These are phyloP conservation scores for Dactylorhiza incarnata DNA, from an alignment of 106 monocot species.

Conservation along the genomic window DNA sequence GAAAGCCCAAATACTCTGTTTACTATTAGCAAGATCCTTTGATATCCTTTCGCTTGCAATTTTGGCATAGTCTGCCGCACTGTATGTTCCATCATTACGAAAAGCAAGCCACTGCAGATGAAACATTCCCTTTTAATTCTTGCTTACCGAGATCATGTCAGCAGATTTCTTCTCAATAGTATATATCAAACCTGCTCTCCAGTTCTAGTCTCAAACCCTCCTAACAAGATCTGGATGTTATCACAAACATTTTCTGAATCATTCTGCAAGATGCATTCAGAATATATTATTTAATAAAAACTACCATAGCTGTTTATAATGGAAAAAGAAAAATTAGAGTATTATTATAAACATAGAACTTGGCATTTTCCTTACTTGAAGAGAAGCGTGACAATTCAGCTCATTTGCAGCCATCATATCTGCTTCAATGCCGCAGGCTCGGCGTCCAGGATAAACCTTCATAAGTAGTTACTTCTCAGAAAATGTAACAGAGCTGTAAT, in stretches of 20 bases:
- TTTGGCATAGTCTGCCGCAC: slow-evolving; percentile 88
- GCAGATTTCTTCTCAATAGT: slow-evolving; percentile 1
- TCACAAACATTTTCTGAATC: slow-evolving; percentile 42
- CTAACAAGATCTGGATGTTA: slow-evolving; percentile 76
- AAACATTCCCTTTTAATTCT: slow-evolving; percentile 5
- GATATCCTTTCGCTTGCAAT: slow-evolving; percentile 42
- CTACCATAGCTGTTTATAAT: not conserved
- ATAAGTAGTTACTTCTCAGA: slow-evolving; percentile 20
- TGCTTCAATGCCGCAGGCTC: slow-evolving; percentile 73
- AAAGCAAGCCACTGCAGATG: slow-evolving; percentile 87
- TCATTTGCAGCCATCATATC: slow-evolving; percentile 99
- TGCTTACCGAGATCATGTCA: not conserved
- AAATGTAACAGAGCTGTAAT: slow-evolving; percentile 6
- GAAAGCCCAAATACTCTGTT: slow-evolving; percentile 48
- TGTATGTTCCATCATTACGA: slow-evolving; percentile 81
- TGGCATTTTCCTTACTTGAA: slow-evolving; percentile 53
- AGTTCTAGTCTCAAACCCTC: slow-evolving; percentile 90
- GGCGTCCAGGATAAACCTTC: slow-evolving; percentile 91
- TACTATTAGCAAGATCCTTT: slow-evolving; percentile 23
- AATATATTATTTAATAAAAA: not conserved
- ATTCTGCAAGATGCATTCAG: slow-evolving; percentile 32
- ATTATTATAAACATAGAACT: not conserved
- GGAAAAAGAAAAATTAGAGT: not conserved
- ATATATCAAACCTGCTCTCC: slow-evolving; percentile 75
- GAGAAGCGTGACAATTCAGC: slow-evolving; percentile 61